Conservation (phyloP, 2,329 filamentous ascomycete species). For the Chrysosphaeria jannelii region DNA sequence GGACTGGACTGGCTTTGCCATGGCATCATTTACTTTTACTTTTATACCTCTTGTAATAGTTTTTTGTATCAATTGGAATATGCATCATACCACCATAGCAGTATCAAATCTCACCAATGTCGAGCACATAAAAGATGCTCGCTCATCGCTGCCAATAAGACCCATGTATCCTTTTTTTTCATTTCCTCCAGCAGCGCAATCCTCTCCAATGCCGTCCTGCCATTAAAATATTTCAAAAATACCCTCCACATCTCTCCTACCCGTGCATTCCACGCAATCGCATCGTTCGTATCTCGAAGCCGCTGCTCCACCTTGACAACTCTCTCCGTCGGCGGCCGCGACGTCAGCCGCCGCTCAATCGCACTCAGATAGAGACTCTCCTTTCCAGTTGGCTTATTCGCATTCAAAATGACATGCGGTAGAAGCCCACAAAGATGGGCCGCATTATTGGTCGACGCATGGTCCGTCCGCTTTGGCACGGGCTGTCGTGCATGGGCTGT, state of each 20-base stretch:
- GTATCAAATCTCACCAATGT: constrained; percentile 27
- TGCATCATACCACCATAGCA: not conserved
- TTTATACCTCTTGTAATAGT: too few relatives aligned
- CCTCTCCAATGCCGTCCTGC: constrained; percentile 55
- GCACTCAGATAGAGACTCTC: constrained; percentile 45
- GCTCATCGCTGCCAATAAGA: constrained; percentile 29
- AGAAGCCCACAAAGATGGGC: constrained; percentile 23
- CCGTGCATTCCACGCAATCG: constrained; percentile 21
- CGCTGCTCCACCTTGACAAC: too few relatives aligned
- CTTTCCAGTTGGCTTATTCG: constrained; percentile 45
- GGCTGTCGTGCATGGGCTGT: constrained; percentile 22
- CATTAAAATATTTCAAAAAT: constrained; percentile 70
- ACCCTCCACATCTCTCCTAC: constrained; percentile 37
- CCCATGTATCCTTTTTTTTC: constrained; percentile 58
- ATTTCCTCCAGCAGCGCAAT: constrained; percentile 62
- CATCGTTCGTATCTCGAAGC: too few relatives aligned
- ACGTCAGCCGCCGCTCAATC: constrained; percentile 19
- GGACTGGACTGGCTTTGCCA: not conserved
- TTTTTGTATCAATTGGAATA: not conserved
- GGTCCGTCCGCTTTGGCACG: constrained; percentile 16
- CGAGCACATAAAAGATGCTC: constrained; percentile 36
- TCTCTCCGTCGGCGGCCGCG: constrained; percentile 3
- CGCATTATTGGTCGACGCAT: constrained; percentile 25
- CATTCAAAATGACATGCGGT: constrained; percentile 44
- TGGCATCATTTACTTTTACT: not conserved